phyloP scores from a whole-genome alignment of 208 protist genomes.

The Chromosphaera perkinsii region DNA sequence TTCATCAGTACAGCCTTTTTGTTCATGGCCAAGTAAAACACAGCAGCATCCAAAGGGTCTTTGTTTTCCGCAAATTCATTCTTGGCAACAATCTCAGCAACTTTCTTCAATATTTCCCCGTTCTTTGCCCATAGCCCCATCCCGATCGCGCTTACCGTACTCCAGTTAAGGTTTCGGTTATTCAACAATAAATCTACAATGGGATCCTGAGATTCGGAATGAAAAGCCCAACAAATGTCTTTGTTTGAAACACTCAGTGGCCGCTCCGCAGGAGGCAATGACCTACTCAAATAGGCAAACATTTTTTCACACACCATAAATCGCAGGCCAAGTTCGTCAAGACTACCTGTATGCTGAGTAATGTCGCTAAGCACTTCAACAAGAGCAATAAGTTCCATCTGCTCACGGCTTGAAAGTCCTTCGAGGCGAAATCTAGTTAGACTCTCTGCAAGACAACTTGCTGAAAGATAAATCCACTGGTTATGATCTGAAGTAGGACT shows the following conservation, averaged over 20 bases:
- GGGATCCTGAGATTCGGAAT: slow-evolving; percentile 26
- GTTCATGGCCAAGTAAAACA: slow-evolving; percentile 27
- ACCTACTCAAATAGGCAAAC: no score
- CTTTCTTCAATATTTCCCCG: neutral
- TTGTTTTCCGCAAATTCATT: neutral
- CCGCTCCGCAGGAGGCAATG: neutral
- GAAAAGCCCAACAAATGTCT: neutral
- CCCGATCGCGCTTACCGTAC: neutral
- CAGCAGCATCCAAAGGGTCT: slow-evolving; percentile 9
- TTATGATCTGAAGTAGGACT: no score
- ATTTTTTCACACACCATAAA: no score
- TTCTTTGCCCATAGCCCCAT: slow-evolving; percentile 1
- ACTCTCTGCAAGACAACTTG: no score
- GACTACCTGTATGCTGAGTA: no score
- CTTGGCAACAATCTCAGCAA: neutral
- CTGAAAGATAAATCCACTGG: no score
- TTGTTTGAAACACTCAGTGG: neutral
- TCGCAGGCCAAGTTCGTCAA: no score
- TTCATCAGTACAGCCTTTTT: slow-evolving; percentile 16
- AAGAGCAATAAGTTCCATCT: no score
- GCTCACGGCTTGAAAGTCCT: no score
- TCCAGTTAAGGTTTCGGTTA: neutral
- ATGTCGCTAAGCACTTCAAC: no score
- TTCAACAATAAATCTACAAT: slow-evolving; percentile 2
- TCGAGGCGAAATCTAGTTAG: no score